Percentiles rank a stretch among this genome's conserved stretches.
phyloP scores from a whole-genome alignment of 352 stramenopile genomes.

The Phytophthora macrochlamydospora region DNA sequence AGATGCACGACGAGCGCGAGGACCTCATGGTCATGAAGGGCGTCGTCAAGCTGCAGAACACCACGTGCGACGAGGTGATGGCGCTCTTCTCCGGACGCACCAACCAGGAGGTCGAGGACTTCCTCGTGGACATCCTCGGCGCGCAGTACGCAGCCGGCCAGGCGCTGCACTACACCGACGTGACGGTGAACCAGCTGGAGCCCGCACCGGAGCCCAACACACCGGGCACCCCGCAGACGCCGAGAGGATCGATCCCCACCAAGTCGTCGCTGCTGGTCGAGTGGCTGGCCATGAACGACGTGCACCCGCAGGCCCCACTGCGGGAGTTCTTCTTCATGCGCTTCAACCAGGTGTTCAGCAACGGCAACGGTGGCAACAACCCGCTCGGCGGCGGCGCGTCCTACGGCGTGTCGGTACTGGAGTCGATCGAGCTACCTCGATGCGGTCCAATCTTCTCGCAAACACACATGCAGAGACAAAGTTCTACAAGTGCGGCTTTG shows the following conservation, averaged over 20 bases:
- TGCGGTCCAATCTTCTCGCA: slow-evolving; percentile 58
- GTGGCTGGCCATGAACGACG: slow-evolving; percentile 77
- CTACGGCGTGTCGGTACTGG: slow-evolving; percentile 71
- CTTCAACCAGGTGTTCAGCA: slow-evolving; percentile 65
- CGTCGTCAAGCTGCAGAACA: slow-evolving; percentile 68
- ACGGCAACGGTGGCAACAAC: slow-evolving; percentile 39
- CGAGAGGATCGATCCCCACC: slow-evolving; percentile 25
- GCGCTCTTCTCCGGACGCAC: slow-evolving; percentile 56
- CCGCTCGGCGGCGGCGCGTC: slow-evolving; percentile 31
- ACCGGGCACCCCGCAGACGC: slow-evolving; percentile 30
- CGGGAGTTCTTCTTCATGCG: slow-evolving; percentile 86
- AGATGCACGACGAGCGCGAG: slow-evolving; percentile 55
- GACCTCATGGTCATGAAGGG: slow-evolving; percentile 74
- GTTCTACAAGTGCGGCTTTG: slow-evolving; percentile 73
- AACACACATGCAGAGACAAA: slow-evolving; percentile 48
- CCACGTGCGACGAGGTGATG: slow-evolving; percentile 73
- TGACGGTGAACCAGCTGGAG: slow-evolving; percentile 29
- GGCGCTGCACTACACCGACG: slow-evolving; percentile 56
- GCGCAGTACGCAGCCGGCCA: slow-evolving; percentile 59
- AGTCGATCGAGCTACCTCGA: slow-evolving; percentile 65
- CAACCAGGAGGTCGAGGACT: slow-evolving; percentile 50
- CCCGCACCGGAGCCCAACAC: slow-evolving; percentile 27
- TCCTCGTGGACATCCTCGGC: slow-evolving; percentile 64
- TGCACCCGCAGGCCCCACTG: slow-evolving; percentile 51
- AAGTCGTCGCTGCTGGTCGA: slow-evolving; percentile 56